Conservation (phyloP, 805 yeast species). For the Kazachstania martiniae region DNA sequence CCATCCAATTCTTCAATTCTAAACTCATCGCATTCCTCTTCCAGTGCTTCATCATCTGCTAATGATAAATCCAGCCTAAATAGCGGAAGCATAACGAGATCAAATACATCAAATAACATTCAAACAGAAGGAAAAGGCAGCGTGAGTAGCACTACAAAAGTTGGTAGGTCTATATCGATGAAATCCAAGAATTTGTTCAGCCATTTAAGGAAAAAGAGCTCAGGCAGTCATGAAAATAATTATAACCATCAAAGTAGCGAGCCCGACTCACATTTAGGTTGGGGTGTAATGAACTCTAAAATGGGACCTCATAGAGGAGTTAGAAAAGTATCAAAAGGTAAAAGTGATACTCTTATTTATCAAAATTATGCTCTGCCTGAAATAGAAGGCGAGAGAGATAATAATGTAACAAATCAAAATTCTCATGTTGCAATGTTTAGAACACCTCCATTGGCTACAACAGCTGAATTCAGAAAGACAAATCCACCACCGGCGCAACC, state of each 20-base stretch:
- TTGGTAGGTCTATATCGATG: slow-evolving; percentile 27
- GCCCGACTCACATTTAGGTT: slow-evolving; percentile 2
- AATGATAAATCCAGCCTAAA: too few species aligned
- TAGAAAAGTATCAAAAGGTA: slow-evolving; percentile 10
- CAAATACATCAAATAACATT: too few species aligned
- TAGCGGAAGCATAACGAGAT: too few species aligned
- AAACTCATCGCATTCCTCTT: too few species aligned
- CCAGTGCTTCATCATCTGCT: background rate
- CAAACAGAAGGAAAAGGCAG: background rate
- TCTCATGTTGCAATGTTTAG: slow-evolving; percentile 10
- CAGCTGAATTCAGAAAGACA: background rate
- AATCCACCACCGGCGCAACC: background rate
- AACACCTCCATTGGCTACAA: slow-evolving; percentile 10
- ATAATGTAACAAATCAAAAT: background rate
- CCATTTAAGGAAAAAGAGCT: slow-evolving; percentile 9
- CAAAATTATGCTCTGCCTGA: background rate
- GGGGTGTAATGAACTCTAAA: background rate
- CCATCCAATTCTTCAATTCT: background rate
- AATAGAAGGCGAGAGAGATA: background rate
- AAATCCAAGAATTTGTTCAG: slow-evolving; percentile 23
- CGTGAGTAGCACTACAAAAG: background rate
- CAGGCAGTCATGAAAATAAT: too few species aligned
- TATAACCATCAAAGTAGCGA: too few species aligned
- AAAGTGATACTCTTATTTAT: slow-evolving; percentile 21
- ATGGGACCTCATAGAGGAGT: slow-evolving; percentile 1